Conservation (phyloP, 2,329 filamentous ascomycete genomes). For the Endothia cerciana region DNA sequence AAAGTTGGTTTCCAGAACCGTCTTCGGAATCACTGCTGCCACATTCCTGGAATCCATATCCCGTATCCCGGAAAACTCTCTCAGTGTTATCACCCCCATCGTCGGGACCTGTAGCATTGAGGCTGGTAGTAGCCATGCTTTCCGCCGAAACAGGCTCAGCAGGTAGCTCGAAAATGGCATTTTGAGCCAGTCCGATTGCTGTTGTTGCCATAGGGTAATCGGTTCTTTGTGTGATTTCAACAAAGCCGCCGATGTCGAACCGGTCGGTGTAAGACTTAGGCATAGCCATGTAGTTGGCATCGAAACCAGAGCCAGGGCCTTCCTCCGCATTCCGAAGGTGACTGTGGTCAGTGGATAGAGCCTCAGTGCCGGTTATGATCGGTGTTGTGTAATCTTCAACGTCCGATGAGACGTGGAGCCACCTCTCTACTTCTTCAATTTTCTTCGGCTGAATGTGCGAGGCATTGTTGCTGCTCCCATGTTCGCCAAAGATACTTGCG, state of each 20-base stretch:
- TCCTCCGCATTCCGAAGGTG: background rate
- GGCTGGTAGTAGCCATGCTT: background rate
- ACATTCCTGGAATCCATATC: conserved; percentile 25
- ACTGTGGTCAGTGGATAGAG: background rate
- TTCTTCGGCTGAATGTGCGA: background rate
- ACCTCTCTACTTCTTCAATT: background rate
- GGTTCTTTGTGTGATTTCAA: background rate
- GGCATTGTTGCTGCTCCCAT: background rate
- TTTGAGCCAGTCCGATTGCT: background rate
- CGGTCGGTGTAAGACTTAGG: background rate
- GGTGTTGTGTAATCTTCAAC: background rate
- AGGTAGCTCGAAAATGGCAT: background rate
- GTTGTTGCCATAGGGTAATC: background rate
- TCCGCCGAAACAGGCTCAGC: background rate
- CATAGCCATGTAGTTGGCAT: background rate
- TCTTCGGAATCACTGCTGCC: conserved; percentile 24
- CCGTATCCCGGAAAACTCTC: conserved; percentile 19
- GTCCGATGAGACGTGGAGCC: background rate
- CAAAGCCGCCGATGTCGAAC: background rate
- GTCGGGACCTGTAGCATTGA: background rate
- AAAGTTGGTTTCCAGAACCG: conserved; percentile 14
- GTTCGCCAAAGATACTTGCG: conserved; percentile 7
- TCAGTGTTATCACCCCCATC: background rate
- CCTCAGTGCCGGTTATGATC: background rate
- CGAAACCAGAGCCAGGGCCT: background rate